These are phyloP conservation scores for Chrysoporthe austroafricana DNA, from an alignment of 2,329 filamentous ascomycete species.

Conservation along the genomic window DNA sequence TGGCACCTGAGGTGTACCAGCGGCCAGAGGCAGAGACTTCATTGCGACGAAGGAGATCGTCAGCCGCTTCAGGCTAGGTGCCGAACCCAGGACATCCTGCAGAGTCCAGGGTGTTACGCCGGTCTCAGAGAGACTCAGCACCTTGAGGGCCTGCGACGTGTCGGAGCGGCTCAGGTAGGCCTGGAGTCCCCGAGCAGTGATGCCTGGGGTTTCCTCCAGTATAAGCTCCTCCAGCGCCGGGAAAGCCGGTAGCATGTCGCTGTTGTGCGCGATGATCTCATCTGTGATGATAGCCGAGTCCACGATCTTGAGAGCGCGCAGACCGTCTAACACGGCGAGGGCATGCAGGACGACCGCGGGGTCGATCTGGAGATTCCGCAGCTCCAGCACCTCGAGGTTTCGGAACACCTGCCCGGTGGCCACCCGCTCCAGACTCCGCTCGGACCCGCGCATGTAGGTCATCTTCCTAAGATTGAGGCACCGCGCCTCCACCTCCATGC, in stretches of 20 bases:
- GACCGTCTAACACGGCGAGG: slow-evolving; percentile 65
- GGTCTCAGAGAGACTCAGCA: slow-evolving; percentile 73
- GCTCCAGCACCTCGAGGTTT: slow-evolving; percentile 72
- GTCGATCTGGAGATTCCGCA: slow-evolving; percentile 71
- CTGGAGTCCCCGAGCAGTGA: slow-evolving; percentile 73
- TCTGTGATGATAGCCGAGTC: slow-evolving; percentile 74
- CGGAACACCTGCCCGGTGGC: slow-evolving; percentile 69
- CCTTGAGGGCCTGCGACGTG: slow-evolving; percentile 63
- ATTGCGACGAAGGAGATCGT: slow-evolving; percentile 57
- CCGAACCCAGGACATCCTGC: slow-evolving; percentile 62
- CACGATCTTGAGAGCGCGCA: slow-evolving; percentile 76
- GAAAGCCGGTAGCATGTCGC: slow-evolving; percentile 69
- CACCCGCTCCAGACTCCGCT: slow-evolving; percentile 75
- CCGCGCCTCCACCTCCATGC: slow-evolving; percentile 81
- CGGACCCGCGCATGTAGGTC: slow-evolving; percentile 79
- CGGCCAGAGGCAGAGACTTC: slow-evolving; percentile 52
- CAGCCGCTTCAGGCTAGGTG: slow-evolving; percentile 60
- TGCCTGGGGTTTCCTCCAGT: slow-evolving; percentile 69
- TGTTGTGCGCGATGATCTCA: slow-evolving; percentile 67
- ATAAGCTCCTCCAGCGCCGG: slow-evolving; percentile 75
- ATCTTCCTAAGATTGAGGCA: slow-evolving; percentile 88
- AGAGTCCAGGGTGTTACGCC: slow-evolving; percentile 67
- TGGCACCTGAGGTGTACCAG: slow-evolving; percentile 52
- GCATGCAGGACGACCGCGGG: slow-evolving; percentile 71
- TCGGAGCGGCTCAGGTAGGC: slow-evolving; percentile 67